Evolutionary conservation across 2,329 filamentous ascomycete species (phyloP), one percentile per base, ranked within the genome.

Genomic region (Zymoseptoria crescenta): DNA sequence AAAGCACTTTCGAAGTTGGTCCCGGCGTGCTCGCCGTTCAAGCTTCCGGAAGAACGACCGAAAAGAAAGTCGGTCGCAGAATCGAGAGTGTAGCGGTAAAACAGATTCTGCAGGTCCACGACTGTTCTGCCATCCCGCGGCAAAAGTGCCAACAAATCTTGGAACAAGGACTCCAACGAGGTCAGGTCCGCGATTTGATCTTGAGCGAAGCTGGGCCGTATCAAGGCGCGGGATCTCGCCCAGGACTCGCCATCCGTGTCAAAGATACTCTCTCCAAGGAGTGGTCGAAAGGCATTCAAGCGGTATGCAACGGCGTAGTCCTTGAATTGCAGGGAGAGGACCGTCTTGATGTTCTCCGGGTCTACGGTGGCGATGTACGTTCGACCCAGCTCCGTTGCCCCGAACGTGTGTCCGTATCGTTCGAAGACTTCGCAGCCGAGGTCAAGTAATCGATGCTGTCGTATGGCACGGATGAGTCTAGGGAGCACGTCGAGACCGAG

Each of bases 1-100:
- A 45, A 45, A n/a, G 35, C 35, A 16, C 35, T 45, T 45, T 45
- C 35, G 35, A 45, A 45, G 35, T 45, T 13, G n/a, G 35, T 16
- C 10, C 35, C 35, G 2, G 35, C 13, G 13, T 45, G 35, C 35
- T 45, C 35, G 20, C 49, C 49, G 10, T 8, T 21, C 20, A 51
- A 19, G 65, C 83, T 27, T 13, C 49, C 45, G 28, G 41, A n/a
- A 30, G 24, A 21, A 53, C 49, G 51, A 16, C 57, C 57, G 24
- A 59, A 53, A 20, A 59, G 54, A 27, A 59, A 56, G 16, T 52
- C 20, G 21, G 49, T 41, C 19, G 57, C 48, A 20, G 57, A 53
- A 19, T 59, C 57, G 16, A 59, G 21, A 16, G 57, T 59, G 49
- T 53, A 41, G 4, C 54, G 57, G 20, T 52, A 56, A 27, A 59